Conservation (phyloP, 208 protist genomes). For the Histomonas meleagridis region DNA sequence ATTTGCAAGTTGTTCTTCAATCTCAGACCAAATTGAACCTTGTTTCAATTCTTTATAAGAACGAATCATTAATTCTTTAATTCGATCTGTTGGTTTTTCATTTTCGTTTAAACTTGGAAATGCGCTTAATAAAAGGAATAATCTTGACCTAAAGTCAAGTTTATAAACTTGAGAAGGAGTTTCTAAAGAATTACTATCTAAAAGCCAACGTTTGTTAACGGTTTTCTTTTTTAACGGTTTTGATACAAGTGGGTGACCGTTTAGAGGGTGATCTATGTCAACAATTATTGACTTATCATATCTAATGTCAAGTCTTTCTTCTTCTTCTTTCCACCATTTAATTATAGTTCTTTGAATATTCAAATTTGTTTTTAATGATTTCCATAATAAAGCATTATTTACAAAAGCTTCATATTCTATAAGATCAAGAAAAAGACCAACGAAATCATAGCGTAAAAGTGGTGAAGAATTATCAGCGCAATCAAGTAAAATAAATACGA, state of each 20-base stretch:
- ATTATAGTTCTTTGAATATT: conserved; percentile 14
- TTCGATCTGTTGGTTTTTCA: conserved; percentile 22
- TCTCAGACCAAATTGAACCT: not conserved
- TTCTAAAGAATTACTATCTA: not conserved
- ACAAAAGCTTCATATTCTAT: not conserved
- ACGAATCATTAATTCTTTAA: conserved; percentile 25
- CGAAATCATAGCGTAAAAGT: not conserved
- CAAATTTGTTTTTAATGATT: not conserved
- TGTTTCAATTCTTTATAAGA: conserved; percentile 26
- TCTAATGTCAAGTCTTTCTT: conserved; percentile 4
- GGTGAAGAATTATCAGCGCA: not conserved
- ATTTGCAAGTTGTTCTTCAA: not conserved
- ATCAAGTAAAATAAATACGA: conserved; percentile 5
- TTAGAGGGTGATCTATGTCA: not conserved
- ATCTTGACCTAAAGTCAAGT: not conserved
- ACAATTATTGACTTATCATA: conserved; percentile 30
- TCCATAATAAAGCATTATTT: not conserved
- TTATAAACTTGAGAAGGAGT: not conserved
- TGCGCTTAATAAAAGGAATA: not conserved
- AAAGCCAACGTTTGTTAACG: not conserved
- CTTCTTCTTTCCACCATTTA: conserved; percentile 26
- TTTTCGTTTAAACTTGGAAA: not conserved
- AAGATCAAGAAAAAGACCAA: conserved; percentile 20
- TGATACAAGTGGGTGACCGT: not conserved
- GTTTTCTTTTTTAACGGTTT: not conserved